Evolutionary conservation across 2,329 filamentous ascomycete genomes (phyloP).

Genomic region (Fusarium bactridioides): DNA sequence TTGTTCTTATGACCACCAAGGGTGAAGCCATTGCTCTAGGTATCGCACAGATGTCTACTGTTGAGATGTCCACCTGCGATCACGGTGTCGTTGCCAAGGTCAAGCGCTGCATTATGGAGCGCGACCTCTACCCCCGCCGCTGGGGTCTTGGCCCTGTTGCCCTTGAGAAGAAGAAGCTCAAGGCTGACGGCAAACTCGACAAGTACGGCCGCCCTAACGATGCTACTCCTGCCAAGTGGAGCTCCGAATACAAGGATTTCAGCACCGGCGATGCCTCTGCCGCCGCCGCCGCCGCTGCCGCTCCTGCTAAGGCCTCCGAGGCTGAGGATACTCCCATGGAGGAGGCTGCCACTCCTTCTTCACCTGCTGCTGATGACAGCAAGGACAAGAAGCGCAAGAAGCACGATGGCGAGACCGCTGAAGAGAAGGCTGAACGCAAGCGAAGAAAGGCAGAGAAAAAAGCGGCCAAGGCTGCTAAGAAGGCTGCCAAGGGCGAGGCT

Average conservation of each 20-base stretch:
- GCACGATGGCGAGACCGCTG: constrained; percentile 77
- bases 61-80: constrained; percentile 95
- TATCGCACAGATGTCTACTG: constrained; percentile 97
- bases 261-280: constrained; percentile 62
- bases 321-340: constrained; percentile 50
- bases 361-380: constrained; percentile 59
- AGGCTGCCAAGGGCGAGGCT: constrained; percentile 59
- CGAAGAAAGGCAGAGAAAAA: constrained; percentile 68
- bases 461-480: constrained; percentile 64
- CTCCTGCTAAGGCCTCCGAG: constrained; percentile 48
- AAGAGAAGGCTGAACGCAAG: constrained; percentile 71
- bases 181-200: constrained; percentile 96
- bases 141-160: constrained; percentile 97
- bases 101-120: constrained; percentile 99
- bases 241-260: constrained; percentile 90
- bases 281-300: constrained; percentile 53
- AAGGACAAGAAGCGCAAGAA: constrained; percentile 79
- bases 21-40: constrained; percentile 97
- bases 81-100: constrained; percentile 98
- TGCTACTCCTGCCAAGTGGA: constrained; percentile 93
- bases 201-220: constrained; percentile 96
- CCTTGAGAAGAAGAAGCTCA: constrained; percentile 99
- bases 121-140: constrained; percentile 93
- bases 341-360: constrained; percentile 47
- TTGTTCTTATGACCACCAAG: constrained; percentile 98